Base-by-base conservation (phyloP, 2,329 filamentous ascomycete species). In the Fusarium pseudoanthophilum region DNA sequence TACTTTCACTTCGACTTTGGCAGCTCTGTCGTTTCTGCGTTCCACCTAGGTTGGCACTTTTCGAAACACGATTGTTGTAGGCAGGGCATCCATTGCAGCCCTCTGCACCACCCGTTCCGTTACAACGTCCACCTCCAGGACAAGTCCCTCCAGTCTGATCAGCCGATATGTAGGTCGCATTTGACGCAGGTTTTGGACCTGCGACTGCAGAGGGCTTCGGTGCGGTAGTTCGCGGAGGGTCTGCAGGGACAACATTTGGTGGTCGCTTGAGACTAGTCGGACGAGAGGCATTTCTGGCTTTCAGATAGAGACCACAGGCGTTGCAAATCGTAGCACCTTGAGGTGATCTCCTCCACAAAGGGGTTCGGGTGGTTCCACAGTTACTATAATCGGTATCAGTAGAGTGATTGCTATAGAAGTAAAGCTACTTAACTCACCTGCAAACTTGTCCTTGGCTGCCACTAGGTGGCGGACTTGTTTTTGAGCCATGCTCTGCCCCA, bases 321-420 rank as follows among this genome's bases (percentile, higher is more conserved):
- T 99, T 99, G 84, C 96, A 99, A 68, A 99, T 98, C 34, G 95
- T 98, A 61, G 94, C 93, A 36, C 96, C 96, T 78, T 95, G 92
- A 0, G 95, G 95, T 21, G 95, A 97, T 79, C 96, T 90, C 80
- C 96, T 91, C 96, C 96, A 99, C 42, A 99, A 84, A 30, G 96
- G 96, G 52, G 96, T 99, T 81, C 93, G 92, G 59, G 95, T 98
- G 21, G 96, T 98, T 65, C 92, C 92, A 81, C 96, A 99, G 83
- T 99, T 99, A 81, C 96, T 99, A 58, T 55, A 26, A 46, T 51
- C 15, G 45, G 39, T 16, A 55, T 60, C 36, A 75, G 65, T 30
- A 56, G 49, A 34, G 21, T 63, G 18, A 36, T 37, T 40, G 45
- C n/a, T 18, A 60, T 36, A 24, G 24, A 36, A 53, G 53, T 20